phyloP scores from a whole-genome alignment of 208 protist species.

The Angomonas ambiguus region DNA sequence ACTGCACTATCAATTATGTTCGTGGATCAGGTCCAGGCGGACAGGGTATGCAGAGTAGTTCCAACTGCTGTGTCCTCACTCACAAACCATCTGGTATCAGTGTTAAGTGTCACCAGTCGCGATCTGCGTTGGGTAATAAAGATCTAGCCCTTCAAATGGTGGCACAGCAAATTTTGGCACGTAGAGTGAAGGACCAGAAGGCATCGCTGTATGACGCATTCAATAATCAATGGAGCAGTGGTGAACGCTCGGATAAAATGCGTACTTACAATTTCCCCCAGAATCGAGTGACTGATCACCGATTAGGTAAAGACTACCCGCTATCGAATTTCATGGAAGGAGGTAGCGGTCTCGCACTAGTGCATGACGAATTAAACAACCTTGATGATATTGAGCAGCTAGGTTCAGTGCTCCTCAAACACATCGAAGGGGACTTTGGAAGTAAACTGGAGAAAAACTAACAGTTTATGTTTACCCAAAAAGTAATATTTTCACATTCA shows the following conservation, averaged over 20 bases:
- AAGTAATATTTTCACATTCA: not conserved
- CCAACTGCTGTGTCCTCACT: conserved; percentile 81
- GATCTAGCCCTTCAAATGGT: conserved; percentile 85
- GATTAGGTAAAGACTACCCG: conserved; percentile 79
- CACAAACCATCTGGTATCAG: conserved; percentile 86
- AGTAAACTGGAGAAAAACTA: conserved; percentile 19
- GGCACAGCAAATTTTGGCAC: conserved; percentile 68
- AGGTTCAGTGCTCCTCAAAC: conserved; percentile 56
- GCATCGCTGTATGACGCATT: conserved; percentile 70
- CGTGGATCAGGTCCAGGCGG: conserved; percentile 84
- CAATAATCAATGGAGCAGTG: conserved; percentile 83
- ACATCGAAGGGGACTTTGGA: conserved; percentile 74
- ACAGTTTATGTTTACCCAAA: not conserved
- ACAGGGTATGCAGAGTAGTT: conserved; percentile 89
- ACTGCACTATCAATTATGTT: conserved; percentile 87
- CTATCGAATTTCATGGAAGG: conserved; percentile 75
- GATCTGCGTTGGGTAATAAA: conserved; percentile 86
- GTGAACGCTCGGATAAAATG: conserved; percentile 89
- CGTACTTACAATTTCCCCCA: conserved; percentile 90
- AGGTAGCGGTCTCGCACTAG: conserved; percentile 44
- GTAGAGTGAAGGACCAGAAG: conserved; percentile 64
- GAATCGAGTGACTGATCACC: conserved; percentile 87
- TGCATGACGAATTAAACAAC: conserved; percentile 81
- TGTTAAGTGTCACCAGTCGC: conserved; percentile 88
- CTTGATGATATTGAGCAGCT: conserved; percentile 63